phyloP scores from a whole-genome alignment of 768 basidiomycete genomes.

The Tylopilus plumbeoviolaceoides region DNA sequence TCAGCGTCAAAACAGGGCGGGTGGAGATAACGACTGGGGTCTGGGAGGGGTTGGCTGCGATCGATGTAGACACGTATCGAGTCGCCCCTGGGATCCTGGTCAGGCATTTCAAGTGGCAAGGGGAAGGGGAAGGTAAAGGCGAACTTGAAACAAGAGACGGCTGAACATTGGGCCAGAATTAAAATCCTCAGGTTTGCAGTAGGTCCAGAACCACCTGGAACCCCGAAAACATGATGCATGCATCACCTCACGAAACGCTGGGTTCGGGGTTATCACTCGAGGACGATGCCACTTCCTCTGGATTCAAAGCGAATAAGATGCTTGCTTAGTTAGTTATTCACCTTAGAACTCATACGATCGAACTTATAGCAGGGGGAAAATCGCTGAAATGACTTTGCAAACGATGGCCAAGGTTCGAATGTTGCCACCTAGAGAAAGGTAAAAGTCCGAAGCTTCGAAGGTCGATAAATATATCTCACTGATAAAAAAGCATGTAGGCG shows the following conservation, averaged over 20 bases:
- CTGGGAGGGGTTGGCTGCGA: background rate
- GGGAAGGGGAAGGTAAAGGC: background rate
- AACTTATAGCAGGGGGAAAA: background rate
- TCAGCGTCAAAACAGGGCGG: constrained; percentile 7
- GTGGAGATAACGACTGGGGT: constrained; percentile 1
- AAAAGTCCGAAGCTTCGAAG: too few species aligned
- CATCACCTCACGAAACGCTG: background rate
- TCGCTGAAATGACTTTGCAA: background rate
- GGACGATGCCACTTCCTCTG: background rate
- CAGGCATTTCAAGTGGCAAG: background rate
- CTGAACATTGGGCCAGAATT: background rate
- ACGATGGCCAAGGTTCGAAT: too few species aligned
- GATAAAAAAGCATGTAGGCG: too few species aligned
- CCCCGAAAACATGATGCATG: background rate
- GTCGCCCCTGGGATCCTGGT: background rate
- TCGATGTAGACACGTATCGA: constrained; percentile 2
- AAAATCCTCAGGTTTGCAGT: too few species aligned
- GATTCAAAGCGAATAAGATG: background rate
- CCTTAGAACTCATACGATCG: background rate
- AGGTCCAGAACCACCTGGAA: background rate
- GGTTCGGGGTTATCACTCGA: background rate
- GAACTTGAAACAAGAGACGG: background rate
- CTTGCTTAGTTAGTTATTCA: background rate
- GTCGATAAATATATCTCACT: too few species aligned
- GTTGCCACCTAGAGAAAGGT: too few species aligned